Conservation (phyloP, 495 filamentous ascomycete genomes). For the Hypoxylon fuscum region DNA sequence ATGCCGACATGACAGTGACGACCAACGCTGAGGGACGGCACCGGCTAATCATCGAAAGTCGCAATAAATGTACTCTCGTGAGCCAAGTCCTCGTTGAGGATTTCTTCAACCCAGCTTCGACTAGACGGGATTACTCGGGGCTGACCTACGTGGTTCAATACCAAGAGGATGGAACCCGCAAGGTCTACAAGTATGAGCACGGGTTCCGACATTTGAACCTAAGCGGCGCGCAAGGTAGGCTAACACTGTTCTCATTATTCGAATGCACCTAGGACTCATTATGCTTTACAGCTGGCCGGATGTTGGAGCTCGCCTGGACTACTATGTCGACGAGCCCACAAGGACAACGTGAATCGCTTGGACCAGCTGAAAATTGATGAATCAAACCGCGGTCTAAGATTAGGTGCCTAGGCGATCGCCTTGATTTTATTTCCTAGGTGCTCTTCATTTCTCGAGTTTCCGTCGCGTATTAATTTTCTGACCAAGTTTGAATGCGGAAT, state of each 20-base stretch:
- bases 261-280: background rate
- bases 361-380: background rate
- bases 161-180: conserved; percentile 10
- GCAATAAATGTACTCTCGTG: conserved; percentile 37
- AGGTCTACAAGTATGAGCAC: conserved; percentile 31
- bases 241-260: background rate
- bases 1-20: conserved; percentile 33
- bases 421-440: too few relatives aligned
- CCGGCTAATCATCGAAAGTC: conserved; percentile 30
- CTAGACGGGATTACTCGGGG: conserved; percentile 11
- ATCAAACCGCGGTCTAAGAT: background rate
- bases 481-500: too few relatives aligned
- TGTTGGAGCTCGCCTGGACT: conserved; percentile 12
- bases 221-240: conserved; percentile 22
- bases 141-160: conserved; percentile 35
- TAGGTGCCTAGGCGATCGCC: too few relatives aligned
- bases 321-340: background rate
- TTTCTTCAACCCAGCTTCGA: conserved; percentile 8
- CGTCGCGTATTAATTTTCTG: too few relatives aligned
- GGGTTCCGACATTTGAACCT: conserved; percentile 33
- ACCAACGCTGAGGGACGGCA: conserved; percentile 9
- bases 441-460: too few relatives aligned
- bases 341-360: background rate
- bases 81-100: conserved; percentile 16
- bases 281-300: conserved; percentile 12